Evolutionary conservation across 306 rosid genomes (phyloP), one percentile per base, ranked within the genome.

Genomic region (Astragalus membranaceus): DNA sequence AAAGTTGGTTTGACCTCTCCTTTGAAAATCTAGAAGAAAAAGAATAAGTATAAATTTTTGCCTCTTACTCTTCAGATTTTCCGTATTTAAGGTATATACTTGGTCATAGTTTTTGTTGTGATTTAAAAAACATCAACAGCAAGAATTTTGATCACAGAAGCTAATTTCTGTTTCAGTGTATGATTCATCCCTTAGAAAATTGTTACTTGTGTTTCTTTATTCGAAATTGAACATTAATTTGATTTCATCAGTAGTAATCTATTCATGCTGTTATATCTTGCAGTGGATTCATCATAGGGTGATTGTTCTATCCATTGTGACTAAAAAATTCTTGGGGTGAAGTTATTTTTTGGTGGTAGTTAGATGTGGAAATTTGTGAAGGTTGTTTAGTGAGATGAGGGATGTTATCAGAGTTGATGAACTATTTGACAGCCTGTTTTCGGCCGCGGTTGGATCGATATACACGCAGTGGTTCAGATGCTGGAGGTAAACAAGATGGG

Each of bases 391-490:
- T 76, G 91, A 83, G 71, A 86, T 86, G 91, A 86, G 88, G 86
- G 88, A 86, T 86, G 91, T 81, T 86, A 72, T 79, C 91, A 20
- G 88, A 72, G 83, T 82, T 87, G 82, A 84, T 87, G 84, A 87
- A 80, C 79, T 72, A 74, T 82, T 73, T 87, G 79, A 80, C 79
- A 72, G 84, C 87, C 83, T 87, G 92, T 78, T 84, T 87, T 69
- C 77, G 82, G 82, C 88, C 92, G 32, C 71, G 83, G 54, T 82
- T 85, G 77, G 81, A 65, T 32, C 67, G 78, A 54, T 76, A 72
- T 75, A 55, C 65, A 10, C 82, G 59, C 6, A 12, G 63, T 5
- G 88, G 87, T 55, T 77, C 87, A 0, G 92, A 87, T 78, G 77
- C 84, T 5, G 79, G 82, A 49, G 92, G 88, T 55, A 79, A 83